A percentile compares a stretch with the other conserved stretches of the same genome.
Conservation (phyloP, 1,139 yeast genomes). For the Debaryomyces singareniensis region DNA sequence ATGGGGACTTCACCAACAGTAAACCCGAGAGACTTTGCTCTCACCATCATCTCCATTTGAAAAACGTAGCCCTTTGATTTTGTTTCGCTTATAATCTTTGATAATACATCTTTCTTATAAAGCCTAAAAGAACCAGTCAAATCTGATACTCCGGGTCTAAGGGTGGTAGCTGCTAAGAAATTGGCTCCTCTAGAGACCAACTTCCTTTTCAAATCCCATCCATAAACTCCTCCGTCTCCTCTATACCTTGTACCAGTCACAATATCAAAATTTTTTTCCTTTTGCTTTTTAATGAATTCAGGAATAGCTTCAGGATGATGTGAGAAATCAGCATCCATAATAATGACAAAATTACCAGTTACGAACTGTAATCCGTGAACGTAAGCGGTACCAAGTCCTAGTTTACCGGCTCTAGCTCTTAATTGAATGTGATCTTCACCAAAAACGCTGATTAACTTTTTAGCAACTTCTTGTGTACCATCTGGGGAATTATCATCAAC, state of each 20-base stretch:
- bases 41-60: conserved; percentile 89
- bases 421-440: conserved; percentile 61
- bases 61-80: conserved; percentile 78
- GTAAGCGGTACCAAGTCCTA: conserved; percentile 79
- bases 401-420: conserved; percentile 72
- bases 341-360: conserved; percentile 70
- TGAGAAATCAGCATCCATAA: conserved; percentile 84
- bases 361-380: conserved; percentile 72
- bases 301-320: conserved; percentile 82
- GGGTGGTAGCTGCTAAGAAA: conserved; percentile 64
- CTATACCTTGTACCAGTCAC: conserved; percentile 85
- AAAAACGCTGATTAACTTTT: conserved; percentile 55
- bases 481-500: conserved; percentile 83
- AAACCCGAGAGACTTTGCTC: conserved; percentile 68
- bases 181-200: conserved; percentile 79
- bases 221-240: conserved; percentile 78
- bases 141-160: conserved; percentile 71
- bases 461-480: conserved; percentile 73
- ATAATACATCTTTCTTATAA: conserved; percentile 65
- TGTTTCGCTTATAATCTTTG: conserved; percentile 62
- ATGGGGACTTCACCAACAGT: conserved; percentile 78
- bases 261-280: conserved; percentile 59
- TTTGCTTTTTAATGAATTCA: conserved; percentile 64
- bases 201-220: conserved; percentile 82
- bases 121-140: conserved; percentile 76